Percentiles rank a stretch among this genome's conserved stretches.
Evolutionary conservation across 148 eudicot species (phyloP).

Genomic region (Chenopodium quinoa): DNA sequence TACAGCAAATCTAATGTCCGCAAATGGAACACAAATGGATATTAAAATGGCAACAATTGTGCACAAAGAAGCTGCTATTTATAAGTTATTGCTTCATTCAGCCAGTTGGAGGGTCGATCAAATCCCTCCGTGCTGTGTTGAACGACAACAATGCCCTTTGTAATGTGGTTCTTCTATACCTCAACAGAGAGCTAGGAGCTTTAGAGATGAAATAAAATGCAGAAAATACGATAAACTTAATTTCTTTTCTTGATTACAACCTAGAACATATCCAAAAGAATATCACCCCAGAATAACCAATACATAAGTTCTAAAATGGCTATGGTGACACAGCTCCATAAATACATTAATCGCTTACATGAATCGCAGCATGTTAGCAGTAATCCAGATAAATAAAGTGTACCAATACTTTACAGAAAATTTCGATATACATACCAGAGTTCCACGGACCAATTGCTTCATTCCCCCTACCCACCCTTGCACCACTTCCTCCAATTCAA

Average conservation of each 20-base stretch:
- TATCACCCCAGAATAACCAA: neutral
- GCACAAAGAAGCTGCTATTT: neutral
- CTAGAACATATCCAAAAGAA: neutral
- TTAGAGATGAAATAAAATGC: neutral
- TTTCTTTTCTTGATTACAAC: neutral
- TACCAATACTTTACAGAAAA: constrained; percentile 15
- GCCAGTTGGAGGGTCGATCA: neutral
- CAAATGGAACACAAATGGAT: too few relatives aligned
- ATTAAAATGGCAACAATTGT: too few relatives aligned
- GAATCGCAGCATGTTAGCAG: constrained; percentile 1
- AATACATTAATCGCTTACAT: constrained; percentile 1
- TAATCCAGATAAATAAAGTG: neutral
- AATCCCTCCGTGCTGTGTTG: neutral
- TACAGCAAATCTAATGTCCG: too few relatives aligned
- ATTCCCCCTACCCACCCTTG: constrained; percentile 1
- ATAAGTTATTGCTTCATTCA: neutral
- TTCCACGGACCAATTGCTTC: constrained; percentile 19
- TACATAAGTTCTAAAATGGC: constrained; percentile 4
- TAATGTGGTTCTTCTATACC: neutral
- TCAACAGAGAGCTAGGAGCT: too few relatives aligned
- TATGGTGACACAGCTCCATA: neutral
- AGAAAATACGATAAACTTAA: neutral
- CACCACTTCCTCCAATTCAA: neutral
- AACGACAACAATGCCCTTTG: neutral
- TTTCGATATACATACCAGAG: constrained; percentile 10